Conservation (phyloP, 768 basidiomycete genomes). For the Tylopilus cervinicoccineus region DNA sequence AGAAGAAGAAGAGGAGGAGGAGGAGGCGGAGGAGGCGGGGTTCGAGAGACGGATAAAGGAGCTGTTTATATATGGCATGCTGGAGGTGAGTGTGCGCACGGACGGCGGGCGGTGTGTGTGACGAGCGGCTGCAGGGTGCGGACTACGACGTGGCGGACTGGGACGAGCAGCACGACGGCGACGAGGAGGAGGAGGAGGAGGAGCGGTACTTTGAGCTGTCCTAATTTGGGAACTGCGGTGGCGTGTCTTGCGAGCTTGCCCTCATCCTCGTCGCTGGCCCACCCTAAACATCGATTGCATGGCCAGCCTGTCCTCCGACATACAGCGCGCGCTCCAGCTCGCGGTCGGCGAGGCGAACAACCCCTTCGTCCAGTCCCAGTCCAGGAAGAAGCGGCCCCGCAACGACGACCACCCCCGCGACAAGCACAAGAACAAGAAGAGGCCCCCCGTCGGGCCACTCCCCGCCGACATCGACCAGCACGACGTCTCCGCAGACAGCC, state of each 20-base stretch:
- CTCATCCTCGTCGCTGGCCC: constrained; percentile 37
- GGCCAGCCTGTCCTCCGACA: constrained; percentile 38
- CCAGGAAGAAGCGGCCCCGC: constrained; percentile 36
- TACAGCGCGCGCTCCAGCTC: constrained; percentile 48
- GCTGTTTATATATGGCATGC: constrained; percentile 68
- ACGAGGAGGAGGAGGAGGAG: constrained; percentile 62
- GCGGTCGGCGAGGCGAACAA: constrained; percentile 45
- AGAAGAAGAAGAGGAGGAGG: constrained; percentile 48
- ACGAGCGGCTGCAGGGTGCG: constrained; percentile 42
- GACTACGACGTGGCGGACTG: constrained; percentile 74
- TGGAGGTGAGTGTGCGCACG: constrained; percentile 55
- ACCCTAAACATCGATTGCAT: constrained; percentile 37
- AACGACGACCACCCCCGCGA: constrained; percentile 20
- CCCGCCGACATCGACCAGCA: constrained; percentile 26
- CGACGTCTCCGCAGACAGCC: constrained; percentile 26
- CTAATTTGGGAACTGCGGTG: constrained; percentile 18
- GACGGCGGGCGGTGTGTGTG: not conserved
- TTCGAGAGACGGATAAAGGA: constrained; percentile 67
- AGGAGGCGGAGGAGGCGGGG: constrained; percentile 37
- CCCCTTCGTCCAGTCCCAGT: constrained; percentile 30
- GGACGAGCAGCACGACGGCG: constrained; percentile 63
- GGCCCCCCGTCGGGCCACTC: constrained; percentile 27
- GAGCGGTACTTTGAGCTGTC: constrained; percentile 55
- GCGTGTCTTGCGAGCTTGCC: constrained; percentile 33
- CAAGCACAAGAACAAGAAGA: constrained; percentile 36